Evolutionary conservation across 2,329 filamentous ascomycete species (phyloP), one percentile per base, ranked within the genome.

Genomic region (Colletotrichum cordylinicola): DNA sequence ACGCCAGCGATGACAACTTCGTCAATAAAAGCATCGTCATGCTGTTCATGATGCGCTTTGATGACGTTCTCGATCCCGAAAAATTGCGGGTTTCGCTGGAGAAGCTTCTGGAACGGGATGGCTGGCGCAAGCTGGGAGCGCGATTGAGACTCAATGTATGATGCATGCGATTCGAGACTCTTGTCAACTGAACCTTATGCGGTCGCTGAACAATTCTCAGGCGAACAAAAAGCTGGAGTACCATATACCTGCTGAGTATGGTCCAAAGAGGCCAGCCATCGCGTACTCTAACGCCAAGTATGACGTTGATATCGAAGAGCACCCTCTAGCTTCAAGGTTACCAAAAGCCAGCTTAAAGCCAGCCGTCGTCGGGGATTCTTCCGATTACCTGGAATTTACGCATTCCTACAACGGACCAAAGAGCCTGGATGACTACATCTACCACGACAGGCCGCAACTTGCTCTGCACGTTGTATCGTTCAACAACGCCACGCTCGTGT

Each of bases 401-500:
- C 15, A 61, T 16, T 18, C 24, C 13, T 16, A 8, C 12, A 74
- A 73, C 5, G 74, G 70, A 12, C 79, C 79, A 1, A 64, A 18
- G 9, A 81, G 75, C 6, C 74, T 88, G 1, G 78, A 82, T 2
- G 87, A 88, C 71, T 88, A 84, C 74, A 65, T 88, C 15, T 78
- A 80, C 67, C 74, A 78, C 6, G 88, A 90, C 78, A 79, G 76
- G n/a, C 88, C 88, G 1, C 86, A 87, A 78, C 78, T 91, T 6
- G 83, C 83, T 8, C 80, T 91, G 6, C 87, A 89, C 71, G 82
- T 90, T 60, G 84, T 86, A 3, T 84, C 84, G 0, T 91, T 91
- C 78, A 78, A 78, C 4, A 86, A 91, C 74, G 27, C 58, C 18
- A 21, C 58, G 10, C 16, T 61, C 0, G 29, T 61, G 1, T 35